Percentiles rank a stretch among this genome's conserved stretches.
Evolutionary conservation across 2,329 filamentous ascomycete species (phyloP).

Genomic region (Hymenoscyphus repandus): DNA sequence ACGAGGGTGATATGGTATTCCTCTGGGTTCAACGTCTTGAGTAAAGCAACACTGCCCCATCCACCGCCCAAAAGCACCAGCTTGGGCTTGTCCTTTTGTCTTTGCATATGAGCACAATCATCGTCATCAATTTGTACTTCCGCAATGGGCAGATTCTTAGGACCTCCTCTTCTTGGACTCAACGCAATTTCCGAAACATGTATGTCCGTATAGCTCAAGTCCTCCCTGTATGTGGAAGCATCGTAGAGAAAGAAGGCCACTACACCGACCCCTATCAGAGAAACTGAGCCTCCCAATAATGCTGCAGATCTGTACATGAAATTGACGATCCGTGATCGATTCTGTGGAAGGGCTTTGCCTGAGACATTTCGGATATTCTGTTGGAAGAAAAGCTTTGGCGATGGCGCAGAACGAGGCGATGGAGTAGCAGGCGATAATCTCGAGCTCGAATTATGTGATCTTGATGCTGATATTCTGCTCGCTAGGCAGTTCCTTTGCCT

Average conservation of each 20-base stretch:
- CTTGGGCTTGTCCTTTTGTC: slow-evolving; percentile 81
- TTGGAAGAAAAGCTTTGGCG: slow-evolving; percentile 10
- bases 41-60: slow-evolving; percentile 87
- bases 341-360: slow-evolving; percentile 46
- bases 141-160: slow-evolving; percentile 90
- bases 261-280: slow-evolving; percentile 63
- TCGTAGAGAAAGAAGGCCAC: slow-evolving; percentile 91
- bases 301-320: slow-evolving; percentile 67
- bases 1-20: slow-evolving; percentile 96
- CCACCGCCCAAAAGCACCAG: slow-evolving; percentile 90
- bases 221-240: slow-evolving; percentile 79
- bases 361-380: slow-evolving; percentile 36
- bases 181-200: slow-evolving; percentile 81
- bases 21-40: slow-evolving; percentile 84
- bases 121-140: slow-evolving; percentile 87
- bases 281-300: slow-evolving; percentile 68
- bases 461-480: neutral
- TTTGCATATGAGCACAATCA: slow-evolving; percentile 64
- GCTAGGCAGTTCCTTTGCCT: neutral
- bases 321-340: slow-evolving; percentile 44
- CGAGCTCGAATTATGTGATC: slow-evolving; percentile 8
- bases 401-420: slow-evolving; percentile 8
- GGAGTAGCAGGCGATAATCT: neutral
- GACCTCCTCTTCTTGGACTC: slow-evolving; percentile 74
- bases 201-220: slow-evolving; percentile 62